These are phyloP conservation scores for Elaeis guineensis DNA, from an alignment of 176 grass and related monocot genomes.

Conservation along the genomic window DNA sequence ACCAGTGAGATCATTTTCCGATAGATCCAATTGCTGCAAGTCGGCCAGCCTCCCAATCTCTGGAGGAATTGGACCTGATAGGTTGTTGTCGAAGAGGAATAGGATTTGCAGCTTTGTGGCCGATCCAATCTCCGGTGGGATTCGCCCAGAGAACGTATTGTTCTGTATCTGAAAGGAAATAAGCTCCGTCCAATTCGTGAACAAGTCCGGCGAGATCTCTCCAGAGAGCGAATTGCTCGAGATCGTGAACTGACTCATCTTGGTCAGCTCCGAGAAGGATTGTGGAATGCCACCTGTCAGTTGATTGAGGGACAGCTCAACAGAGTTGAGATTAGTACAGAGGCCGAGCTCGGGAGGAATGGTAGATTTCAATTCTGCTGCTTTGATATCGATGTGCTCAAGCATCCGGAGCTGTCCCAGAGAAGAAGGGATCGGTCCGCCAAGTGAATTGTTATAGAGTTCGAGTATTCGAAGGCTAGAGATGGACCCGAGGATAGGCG, in stretches of 20 bases:
- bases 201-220: too few species aligned
- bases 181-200: too few species aligned
- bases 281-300: too few species aligned
- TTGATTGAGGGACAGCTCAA: too few species aligned
- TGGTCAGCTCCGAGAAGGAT: too few species aligned
- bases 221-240: too few species aligned
- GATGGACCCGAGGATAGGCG: conserved; percentile 31
- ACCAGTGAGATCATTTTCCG: conserved; percentile 33
- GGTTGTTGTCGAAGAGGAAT: conserved; percentile 32
- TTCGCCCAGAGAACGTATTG: conserved; percentile 36
- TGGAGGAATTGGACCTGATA: conserved; percentile 41
- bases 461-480: conserved; percentile 36
- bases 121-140: conserved; percentile 31
- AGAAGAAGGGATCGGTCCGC: conserved; percentile 38
- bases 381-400: conserved; percentile 37
- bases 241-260: too few species aligned
- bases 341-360: conserved; percentile 28
- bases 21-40: conserved; percentile 41
- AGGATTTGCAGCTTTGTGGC: conserved; percentile 36
- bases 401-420: conserved; percentile 44
- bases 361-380: conserved; percentile 32
- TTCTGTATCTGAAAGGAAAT: too few species aligned
- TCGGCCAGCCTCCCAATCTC: conserved; percentile 40
- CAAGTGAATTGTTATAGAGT: conserved; percentile 38
- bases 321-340: too few species aligned